These are phyloP conservation scores for Trifolium subterraneum DNA, from an alignment of 306 rosid species.

Conservation along the genomic window DNA sequence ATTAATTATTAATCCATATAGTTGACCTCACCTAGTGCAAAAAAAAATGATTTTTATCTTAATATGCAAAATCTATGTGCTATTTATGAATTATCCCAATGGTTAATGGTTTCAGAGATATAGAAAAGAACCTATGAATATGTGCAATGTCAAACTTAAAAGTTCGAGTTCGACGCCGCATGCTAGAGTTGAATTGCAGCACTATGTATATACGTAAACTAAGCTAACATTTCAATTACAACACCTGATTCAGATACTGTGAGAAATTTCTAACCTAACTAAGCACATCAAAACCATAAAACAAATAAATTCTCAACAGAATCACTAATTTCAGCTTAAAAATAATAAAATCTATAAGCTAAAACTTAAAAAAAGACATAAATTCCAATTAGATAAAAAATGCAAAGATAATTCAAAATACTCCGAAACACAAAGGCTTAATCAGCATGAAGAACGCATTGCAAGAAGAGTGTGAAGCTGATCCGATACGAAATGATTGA, in stretches of 20 bases:
- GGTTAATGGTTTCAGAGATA: slow-evolving; percentile 30
- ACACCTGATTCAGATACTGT: slow-evolving; percentile 36
- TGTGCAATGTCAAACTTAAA: background rate
- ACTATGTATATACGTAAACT: background rate
- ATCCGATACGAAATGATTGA: slow-evolving; percentile 42
- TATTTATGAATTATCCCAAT: background rate
- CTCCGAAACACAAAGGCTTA: slow-evolving; percentile 21
- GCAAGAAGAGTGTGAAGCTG: slow-evolving; percentile 35
- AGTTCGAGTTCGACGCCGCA: slow-evolving; percentile 6
- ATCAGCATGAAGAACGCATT: slow-evolving; percentile 32
- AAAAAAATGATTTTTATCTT: background rate
- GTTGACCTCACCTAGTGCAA: background rate
- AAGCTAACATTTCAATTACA: slow-evolving; percentile 29
- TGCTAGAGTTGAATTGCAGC: slow-evolving; percentile 5
- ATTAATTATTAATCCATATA: background rate
- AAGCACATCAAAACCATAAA: slow-evolving; percentile 29
- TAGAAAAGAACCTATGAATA: slow-evolving; percentile 27
- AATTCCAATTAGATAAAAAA: slow-evolving; percentile 25
- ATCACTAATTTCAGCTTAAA: slow-evolving; percentile 36
- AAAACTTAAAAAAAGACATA: slow-evolving; percentile 20
- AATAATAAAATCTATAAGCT: slow-evolving; percentile 23
- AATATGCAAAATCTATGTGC: slow-evolving; percentile 3
- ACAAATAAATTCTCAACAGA: slow-evolving; percentile 27
- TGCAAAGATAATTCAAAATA: slow-evolving; percentile 25
- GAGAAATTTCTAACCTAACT: slow-evolving; percentile 34